Percentiles rank a stretch among this genome's conserved stretches.
Evolutionary conservation across 2,329 filamentous ascomycete species (phyloP).

Genomic region (Stemphylium vesicarium): DNA sequence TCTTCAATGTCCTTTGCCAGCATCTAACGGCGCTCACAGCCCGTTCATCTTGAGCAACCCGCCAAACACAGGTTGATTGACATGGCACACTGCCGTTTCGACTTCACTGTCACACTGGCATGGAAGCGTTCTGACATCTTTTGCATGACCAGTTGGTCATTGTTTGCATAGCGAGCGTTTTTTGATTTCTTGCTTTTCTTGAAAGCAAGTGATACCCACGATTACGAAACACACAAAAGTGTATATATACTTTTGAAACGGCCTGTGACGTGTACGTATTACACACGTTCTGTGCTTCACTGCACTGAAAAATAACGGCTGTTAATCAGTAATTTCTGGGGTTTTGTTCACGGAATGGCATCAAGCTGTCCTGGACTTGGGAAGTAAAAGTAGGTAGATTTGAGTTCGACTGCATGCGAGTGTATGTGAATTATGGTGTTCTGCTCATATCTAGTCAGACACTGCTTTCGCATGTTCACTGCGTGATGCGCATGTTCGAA

Average conservation of each 20-base stretch:
- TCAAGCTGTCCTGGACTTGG: too few relatives aligned
- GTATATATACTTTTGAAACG: not conserved
- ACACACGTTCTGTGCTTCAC: too few relatives aligned
- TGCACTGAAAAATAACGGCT: too few relatives aligned
- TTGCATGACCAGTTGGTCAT: slow-evolving; percentile 8
- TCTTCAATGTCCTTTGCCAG: slow-evolving; percentile 35
- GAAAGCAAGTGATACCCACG: slow-evolving; percentile 23
- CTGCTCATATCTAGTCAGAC: too few relatives aligned
- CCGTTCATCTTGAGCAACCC: slow-evolving; percentile 19
- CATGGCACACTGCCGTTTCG: not conserved
- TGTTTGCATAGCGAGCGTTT: slow-evolving; percentile 25
- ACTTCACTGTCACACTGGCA: not conserved
- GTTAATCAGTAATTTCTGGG: too few relatives aligned
- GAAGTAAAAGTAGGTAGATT: too few relatives aligned
- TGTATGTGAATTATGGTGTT: too few relatives aligned
- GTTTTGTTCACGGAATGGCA: too few relatives aligned
- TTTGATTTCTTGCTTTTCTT: slow-evolving; percentile 9
- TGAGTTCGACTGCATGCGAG: too few relatives aligned
- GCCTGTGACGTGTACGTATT: not conserved
- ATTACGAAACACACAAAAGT: slow-evolving; percentile 9
- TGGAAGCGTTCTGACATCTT: not conserved
- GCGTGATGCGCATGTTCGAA: too few relatives aligned
- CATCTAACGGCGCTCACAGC: slow-evolving; percentile 31
- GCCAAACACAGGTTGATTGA: not conserved
- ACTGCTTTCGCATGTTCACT: too few relatives aligned